phyloP scores from a whole-genome alignment of 2,329 filamentous ascomycete species.

The Sporothrix luriei region DNA sequence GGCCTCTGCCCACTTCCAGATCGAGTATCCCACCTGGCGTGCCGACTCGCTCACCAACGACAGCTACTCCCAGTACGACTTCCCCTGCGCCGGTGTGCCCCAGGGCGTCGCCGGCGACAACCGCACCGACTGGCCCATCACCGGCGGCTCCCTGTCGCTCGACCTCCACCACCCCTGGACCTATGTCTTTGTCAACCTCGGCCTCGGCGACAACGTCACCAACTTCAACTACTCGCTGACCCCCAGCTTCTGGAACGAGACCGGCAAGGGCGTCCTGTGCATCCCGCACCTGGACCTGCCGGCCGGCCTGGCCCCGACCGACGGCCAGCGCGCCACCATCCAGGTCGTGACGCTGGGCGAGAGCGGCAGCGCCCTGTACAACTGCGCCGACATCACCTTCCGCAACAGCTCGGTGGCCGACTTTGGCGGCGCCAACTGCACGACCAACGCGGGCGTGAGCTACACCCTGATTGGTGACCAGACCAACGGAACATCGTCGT shows the following conservation, averaged over 20 bases:
- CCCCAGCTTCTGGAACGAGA: constrained; percentile 60
- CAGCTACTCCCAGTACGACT: constrained; percentile 53
- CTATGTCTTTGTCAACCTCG: constrained; percentile 59
- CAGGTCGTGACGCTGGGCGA: constrained; percentile 69
- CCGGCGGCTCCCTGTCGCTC: constrained; percentile 53
- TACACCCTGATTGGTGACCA: constrained; percentile 42
- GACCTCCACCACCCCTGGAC: constrained; percentile 56
- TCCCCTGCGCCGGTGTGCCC: constrained; percentile 56
- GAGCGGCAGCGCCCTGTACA: constrained; percentile 65
- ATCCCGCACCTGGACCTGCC: constrained; percentile 62
- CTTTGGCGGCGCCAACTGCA: constrained; percentile 55
- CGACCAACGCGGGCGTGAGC: constrained; percentile 59
- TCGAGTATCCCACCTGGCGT: constrained; percentile 54
- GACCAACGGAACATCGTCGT: constrained; percentile 37
- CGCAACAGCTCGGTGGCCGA: constrained; percentile 51
- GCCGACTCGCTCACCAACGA: constrained; percentile 50
- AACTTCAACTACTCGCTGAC: constrained; percentile 72
- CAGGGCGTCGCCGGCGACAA: constrained; percentile 46
- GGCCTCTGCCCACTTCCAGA: constrained; percentile 53
- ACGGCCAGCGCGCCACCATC: constrained; percentile 66
- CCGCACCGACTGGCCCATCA: constrained; percentile 57
- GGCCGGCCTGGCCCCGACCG: constrained; percentile 51
- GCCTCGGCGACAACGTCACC: constrained; percentile 51
- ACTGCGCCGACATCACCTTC: constrained; percentile 75
- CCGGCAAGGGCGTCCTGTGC: constrained; percentile 66